Conservation (phyloP, 495 filamentous ascomycete genomes). For the Acidiella bohemica region DNA sequence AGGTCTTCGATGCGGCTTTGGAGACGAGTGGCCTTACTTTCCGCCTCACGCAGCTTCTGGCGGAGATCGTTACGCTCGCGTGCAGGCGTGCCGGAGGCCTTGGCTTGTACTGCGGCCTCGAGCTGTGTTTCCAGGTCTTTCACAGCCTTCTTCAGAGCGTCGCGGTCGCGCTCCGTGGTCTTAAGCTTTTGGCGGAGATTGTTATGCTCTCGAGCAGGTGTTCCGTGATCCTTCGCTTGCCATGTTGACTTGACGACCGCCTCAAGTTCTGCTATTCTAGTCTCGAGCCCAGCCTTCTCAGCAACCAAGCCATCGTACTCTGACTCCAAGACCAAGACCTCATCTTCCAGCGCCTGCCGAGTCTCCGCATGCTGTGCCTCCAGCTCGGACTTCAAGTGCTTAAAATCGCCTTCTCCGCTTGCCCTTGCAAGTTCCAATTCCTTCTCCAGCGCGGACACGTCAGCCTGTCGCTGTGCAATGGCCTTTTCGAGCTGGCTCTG, state of each 20-base stretch:
- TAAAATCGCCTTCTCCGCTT: conserved; percentile 17
- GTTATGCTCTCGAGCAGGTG: conserved; percentile 17
- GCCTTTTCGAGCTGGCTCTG: conserved; percentile 5
- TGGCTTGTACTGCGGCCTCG: conserved; percentile 17
- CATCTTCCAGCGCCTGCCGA: conserved; percentile 32
- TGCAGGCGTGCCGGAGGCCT: conserved; percentile 10
- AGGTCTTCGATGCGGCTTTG: conserved; percentile 24
- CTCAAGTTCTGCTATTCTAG: conserved; percentile 43
- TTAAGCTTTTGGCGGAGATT: conserved; percentile 12
- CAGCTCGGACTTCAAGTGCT: conserved; percentile 18
- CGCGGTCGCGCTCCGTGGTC: conserved; percentile 9
- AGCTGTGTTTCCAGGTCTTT: conserved; percentile 27
- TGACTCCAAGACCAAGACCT: conserved; percentile 33
- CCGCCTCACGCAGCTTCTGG: conserved; percentile 22
- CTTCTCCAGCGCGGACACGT: conserved; percentile 15
- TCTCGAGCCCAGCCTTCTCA: conserved; percentile 37
- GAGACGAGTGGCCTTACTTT: conserved; percentile 20
- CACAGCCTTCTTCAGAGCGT: conserved; percentile 18
- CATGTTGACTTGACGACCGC: conserved; percentile 32
- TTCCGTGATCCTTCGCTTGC: conserved; percentile 18
- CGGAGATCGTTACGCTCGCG: conserved; percentile 25
- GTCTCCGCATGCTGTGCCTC: conserved; percentile 17
- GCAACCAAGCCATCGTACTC: conserved; percentile 27
- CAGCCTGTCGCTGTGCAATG: conserved; percentile 9
- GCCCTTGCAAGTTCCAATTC: conserved; percentile 17